Evolutionary conservation across 176 grass and related monocot species (phyloP).

Genomic region (Stipa capillata): DNA sequence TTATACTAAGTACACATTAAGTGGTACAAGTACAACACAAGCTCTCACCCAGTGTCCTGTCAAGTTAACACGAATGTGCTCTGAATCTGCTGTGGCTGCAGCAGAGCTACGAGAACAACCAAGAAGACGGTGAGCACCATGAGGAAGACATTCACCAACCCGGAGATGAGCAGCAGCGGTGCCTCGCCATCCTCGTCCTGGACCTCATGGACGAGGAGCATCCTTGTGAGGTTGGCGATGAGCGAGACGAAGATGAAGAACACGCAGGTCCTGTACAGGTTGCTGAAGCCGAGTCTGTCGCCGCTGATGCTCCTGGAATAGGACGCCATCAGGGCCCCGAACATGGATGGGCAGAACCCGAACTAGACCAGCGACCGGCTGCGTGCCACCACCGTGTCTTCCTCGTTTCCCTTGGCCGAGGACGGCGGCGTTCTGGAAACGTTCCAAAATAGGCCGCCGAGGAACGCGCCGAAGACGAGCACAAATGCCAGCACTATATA

Average conservation of each 20-base stretch:
- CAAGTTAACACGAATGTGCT: not conserved
- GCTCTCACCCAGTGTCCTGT: not conserved
- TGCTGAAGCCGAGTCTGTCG: not conserved
- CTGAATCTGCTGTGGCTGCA: conserved; percentile 9
- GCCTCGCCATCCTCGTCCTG: not conserved
- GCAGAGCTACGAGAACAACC: not conserved
- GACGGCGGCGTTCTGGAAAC: not conserved
- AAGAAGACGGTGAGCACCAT: not conserved
- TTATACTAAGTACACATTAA: no score
- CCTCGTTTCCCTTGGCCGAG: not conserved
- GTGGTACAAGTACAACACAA: no score
- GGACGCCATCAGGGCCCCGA: not conserved
- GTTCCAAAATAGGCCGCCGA: not conserved
- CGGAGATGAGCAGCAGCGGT: not conserved
- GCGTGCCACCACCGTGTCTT: not conserved
- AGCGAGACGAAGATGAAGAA: not conserved
- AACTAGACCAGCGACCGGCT: not conserved
- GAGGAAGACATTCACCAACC: not conserved
- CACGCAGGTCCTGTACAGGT: not conserved
- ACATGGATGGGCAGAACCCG: conserved; percentile 3
- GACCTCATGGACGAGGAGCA: not conserved
- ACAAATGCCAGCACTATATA: not conserved
- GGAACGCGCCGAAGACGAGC: not conserved
- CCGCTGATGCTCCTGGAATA: not conserved
- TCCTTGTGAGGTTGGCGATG: conserved; percentile 1